Evolutionary conservation across 2,329 filamentous ascomycete genomes (phyloP).

Genomic region (Apiospora malaysiana): DNA sequence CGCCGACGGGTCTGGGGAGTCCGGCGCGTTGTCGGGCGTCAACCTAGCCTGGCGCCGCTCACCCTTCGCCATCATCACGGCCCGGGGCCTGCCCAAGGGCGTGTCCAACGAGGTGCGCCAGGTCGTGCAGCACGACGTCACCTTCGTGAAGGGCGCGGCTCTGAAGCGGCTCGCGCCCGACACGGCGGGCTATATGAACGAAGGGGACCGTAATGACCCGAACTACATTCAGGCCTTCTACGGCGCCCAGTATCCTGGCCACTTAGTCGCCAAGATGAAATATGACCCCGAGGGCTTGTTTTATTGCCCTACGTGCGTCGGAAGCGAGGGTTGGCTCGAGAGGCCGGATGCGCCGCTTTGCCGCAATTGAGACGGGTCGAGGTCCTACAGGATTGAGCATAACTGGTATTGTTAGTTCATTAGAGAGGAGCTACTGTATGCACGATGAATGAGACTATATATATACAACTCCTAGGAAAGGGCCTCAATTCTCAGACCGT

Average conservation of each 20-base stretch:
- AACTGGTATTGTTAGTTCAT: too few species aligned
- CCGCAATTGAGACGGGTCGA: too few species aligned
- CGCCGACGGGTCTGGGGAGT: conserved; percentile 31
- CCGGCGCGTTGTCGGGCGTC: conserved; percentile 31
- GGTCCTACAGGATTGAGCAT: too few species aligned
- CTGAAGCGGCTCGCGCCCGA: conserved; percentile 44
- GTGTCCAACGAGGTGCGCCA: conserved; percentile 28
- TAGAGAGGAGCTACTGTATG: too few species aligned
- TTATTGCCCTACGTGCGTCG: conserved; percentile 47
- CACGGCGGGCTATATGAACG: conserved; percentile 51
- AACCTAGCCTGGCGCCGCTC: conserved; percentile 38
- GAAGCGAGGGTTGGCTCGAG: conserved; percentile 40
- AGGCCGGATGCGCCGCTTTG: conserved; percentile 33
- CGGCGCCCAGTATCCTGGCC: conserved; percentile 39
- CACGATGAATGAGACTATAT: not conserved
- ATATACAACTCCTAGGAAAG: not conserved
- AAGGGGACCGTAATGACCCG: conserved; percentile 45
- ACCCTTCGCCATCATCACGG: conserved; percentile 18
- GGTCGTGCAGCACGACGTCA: conserved; percentile 35
- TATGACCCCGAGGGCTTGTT: conserved; percentile 42
- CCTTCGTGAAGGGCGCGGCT: conserved; percentile 37
- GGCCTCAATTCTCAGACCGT: not conserved
- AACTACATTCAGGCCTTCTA: conserved; percentile 42
- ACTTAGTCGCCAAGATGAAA: conserved; percentile 41
- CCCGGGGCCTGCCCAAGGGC: conserved; percentile 29